Conservation (phyloP, 768 basidiomycete genomes). For the Boletus vermiculosoides region DNA sequence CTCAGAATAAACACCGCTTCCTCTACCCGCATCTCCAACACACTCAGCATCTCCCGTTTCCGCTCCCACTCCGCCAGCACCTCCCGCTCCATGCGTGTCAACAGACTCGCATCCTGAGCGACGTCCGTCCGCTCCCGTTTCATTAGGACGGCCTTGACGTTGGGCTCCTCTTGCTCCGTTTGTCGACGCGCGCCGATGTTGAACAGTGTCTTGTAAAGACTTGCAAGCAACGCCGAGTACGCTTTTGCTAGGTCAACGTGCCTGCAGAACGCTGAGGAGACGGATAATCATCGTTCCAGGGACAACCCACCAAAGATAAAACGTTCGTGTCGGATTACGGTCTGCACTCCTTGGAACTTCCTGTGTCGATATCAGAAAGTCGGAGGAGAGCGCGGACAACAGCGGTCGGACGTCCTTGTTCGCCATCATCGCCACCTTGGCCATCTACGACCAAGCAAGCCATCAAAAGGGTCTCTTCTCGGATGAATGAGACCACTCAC, state of each 20-base stretch:
- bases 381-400: constrained; percentile 72
- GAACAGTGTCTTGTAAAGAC: constrained; percentile 86
- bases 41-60: constrained; percentile 68
- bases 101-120: constrained; percentile 65
- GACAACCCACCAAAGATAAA: constrained; percentile 79
- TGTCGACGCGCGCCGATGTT: constrained; percentile 77
- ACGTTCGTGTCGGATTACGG: constrained; percentile 83
- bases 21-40: constrained; percentile 84
- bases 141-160: constrained; percentile 69
- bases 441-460: constrained; percentile 57
- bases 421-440: constrained; percentile 91
- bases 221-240: constrained; percentile 70
- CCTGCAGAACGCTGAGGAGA: constrained; percentile 46
- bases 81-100: constrained; percentile 76
- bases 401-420: constrained; percentile 82
- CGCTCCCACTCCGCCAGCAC: constrained; percentile 70
- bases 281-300: neutral
- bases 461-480: neutral
- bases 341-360: constrained; percentile 91
- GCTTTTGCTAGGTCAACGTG: constrained; percentile 85
- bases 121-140: constrained; percentile 84
- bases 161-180: constrained; percentile 67
- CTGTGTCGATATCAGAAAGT: constrained; percentile 85
- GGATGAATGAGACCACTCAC: constrained; percentile 39
- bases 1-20: constrained; percentile 86